Percentiles rank a stretch among this genome's conserved stretches.
Conservation (phyloP, 352 stramenopile species). For the Globisporangium apiculatum region DNA sequence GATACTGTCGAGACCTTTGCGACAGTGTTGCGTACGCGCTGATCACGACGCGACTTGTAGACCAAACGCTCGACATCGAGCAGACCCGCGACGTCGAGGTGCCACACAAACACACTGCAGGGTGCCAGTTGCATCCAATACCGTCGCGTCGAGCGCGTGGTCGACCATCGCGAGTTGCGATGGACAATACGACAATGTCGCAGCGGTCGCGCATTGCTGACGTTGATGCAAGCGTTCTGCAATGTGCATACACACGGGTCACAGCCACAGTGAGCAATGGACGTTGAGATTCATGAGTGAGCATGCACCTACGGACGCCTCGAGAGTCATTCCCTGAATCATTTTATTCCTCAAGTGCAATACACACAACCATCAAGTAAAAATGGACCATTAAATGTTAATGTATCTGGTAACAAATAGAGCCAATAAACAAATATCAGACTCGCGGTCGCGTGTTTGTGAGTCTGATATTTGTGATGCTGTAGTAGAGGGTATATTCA, state of each 20-base stretch:
- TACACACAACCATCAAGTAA: too few species aligned
- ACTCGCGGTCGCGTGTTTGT: too few species aligned
- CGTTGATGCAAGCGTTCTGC: constrained; percentile 1
- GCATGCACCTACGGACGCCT: not conserved
- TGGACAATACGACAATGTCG: constrained; percentile 26
- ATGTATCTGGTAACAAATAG: too few species aligned
- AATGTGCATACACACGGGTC: not conserved
- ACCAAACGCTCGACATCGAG: constrained; percentile 27
- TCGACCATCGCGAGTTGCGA: constrained; percentile 30
- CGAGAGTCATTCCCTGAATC: too few species aligned
- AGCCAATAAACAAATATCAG: too few species aligned
- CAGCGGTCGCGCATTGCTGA: constrained; percentile 34
- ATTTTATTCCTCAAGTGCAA: too few species aligned
- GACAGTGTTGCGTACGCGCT: constrained; percentile 1
- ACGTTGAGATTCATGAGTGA: not conserved
- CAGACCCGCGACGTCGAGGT: constrained; percentile 18
- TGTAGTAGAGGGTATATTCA: too few species aligned
- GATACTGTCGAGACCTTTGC: constrained; percentile 3
- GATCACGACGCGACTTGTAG: constrained; percentile 28
- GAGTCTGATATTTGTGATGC: too few species aligned
- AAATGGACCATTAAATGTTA: too few species aligned
- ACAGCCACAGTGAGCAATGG: not conserved
- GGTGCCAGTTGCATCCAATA: constrained; percentile 10
- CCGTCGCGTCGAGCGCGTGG: constrained; percentile 26
- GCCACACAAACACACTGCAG: constrained; percentile 26